Evolutionary conservation across 805 yeast species (phyloP), one percentile per base, ranked within the genome.

Genomic region (Kodamaea kakaduensis): DNA sequence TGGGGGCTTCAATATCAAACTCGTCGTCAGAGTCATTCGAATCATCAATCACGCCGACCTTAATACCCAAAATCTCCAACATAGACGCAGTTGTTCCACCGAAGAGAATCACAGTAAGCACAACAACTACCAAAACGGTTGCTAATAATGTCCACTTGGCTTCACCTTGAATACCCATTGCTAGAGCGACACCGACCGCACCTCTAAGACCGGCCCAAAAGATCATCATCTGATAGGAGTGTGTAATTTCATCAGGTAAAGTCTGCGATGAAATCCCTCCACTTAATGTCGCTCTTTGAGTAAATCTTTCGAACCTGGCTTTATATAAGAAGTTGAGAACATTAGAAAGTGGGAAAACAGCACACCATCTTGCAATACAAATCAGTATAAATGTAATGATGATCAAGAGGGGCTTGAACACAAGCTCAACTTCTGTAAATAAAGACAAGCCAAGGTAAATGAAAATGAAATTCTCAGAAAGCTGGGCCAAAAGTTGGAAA

Each of bases 191-290:
- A 45, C 99, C 99, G 22, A 93, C 99, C 1, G 99, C 99, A 41
- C 99, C 99, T 54, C 99, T 73, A 38, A 93, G 69, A 3, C 99
- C 99, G 2, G 98, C 98, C 99, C 99, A 93, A 58, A 93, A 93
- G 33, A 90, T 87, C 98, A 93, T 93, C 85, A 88, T 87, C 63
- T 93, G 98, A 59, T 93, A 93, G 42, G 83, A 86, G 51, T 86
- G 90, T 17, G 96, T 93, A 43, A 93, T 88, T 61, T 90, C 97
- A 50, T 88, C 96, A 2, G 84, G 83, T 8, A 73, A 62, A 2
- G 70, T 50, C 51, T 54, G 61, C 5, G 61, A 48, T 2, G 64
- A 45, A 8, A 64, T 48, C 5, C 77, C 78, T 15, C 77, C 69
- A 22, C 44, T 50, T 33, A 51, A 31, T 8, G 48, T 45, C 13